A percentile compares a stretch with the other conserved stretches of the same genome.
Conservation (phyloP, 1,284 basidiomycete genomes). For the Sphaerobolus stellatus region DNA sequence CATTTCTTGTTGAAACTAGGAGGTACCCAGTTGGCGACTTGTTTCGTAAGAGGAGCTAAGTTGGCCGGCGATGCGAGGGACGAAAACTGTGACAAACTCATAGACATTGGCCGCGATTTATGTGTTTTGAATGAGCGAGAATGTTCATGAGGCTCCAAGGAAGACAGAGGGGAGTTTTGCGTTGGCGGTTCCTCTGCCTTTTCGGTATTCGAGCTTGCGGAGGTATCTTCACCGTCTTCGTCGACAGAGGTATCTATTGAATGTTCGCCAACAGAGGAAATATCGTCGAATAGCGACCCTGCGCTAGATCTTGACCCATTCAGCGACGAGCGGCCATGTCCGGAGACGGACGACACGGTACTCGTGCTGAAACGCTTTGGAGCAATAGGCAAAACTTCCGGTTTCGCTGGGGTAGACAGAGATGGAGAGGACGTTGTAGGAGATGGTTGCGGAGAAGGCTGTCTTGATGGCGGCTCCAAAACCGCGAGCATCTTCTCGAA, state of each 20-base stretch:
- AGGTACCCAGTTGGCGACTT: conserved; percentile 47
- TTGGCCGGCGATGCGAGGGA: conserved; percentile 21
- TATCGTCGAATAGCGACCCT: conserved; percentile 9
- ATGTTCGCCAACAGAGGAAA: neutral
- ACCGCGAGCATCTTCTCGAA: conserved; percentile 16
- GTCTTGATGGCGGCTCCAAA: conserved; percentile 35
- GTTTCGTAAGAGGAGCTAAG: conserved; percentile 35
- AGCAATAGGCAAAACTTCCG: conserved; percentile 16
- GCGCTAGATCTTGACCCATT: conserved; percentile 13
- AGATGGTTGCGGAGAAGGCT: conserved; percentile 24
- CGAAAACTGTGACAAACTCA: conserved; percentile 18
- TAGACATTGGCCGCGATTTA: conserved; percentile 1
- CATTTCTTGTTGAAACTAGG: conserved; percentile 53
- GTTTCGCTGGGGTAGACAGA: conserved; percentile 13
- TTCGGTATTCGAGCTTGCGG: neutral
- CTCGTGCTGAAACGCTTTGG: conserved; percentile 19
- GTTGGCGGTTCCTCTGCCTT: too few relatives aligned
- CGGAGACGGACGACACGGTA: conserved; percentile 2
- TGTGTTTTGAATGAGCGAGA: conserved; percentile 16
- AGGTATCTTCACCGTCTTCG: neutral
- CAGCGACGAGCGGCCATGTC: neutral
- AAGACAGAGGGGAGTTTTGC: neutral
- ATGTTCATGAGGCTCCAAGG: conserved; percentile 13
- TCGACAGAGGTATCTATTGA: neutral
- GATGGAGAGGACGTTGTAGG: conserved; percentile 24